Evolutionary conservation across 2,329 filamentous ascomycete genomes (phyloP).

Genomic region (Aspergillus neoniger): DNA sequence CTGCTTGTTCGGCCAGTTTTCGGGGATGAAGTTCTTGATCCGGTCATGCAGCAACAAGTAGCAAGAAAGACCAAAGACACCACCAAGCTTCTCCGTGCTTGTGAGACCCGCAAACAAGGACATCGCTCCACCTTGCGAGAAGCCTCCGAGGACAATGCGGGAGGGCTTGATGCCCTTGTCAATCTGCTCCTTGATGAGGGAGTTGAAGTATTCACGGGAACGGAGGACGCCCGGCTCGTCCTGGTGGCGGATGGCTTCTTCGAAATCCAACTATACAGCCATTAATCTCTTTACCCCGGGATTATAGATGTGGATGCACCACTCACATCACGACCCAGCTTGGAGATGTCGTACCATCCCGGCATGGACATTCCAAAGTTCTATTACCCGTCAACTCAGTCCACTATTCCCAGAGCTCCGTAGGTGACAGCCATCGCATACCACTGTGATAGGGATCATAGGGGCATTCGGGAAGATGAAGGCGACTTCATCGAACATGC

Average conservation of each 20-base stretch:
- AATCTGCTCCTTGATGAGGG: constrained; percentile 77
- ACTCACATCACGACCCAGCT: constrained; percentile 46
- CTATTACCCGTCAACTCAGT: constrained; percentile 43
- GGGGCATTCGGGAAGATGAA: constrained; percentile 95
- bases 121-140: constrained; percentile 80
- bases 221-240: constrained; percentile 70
- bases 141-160: constrained; percentile 74
- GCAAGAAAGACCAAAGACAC: constrained; percentile 80
- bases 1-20: constrained; percentile 64
- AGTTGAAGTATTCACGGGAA: constrained; percentile 74
- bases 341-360: constrained; percentile 58
- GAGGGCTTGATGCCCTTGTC: constrained; percentile 76
- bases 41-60: constrained; percentile 74
- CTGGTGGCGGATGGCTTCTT: constrained; percentile 44
- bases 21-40: constrained; percentile 59
- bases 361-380: constrained; percentile 80
- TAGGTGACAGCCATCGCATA: constrained; percentile 39
- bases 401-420: neutral
- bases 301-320: neutral
- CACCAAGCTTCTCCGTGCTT: constrained; percentile 72
- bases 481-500: constrained; percentile 83
- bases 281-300: neutral
- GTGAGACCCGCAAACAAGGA: constrained; percentile 79
- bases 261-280: constrained; percentile 40
- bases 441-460: constrained; percentile 78